Percentiles rank a stretch among this genome's conserved stretches.
These are phyloP conservation scores for Daldinia childiae DNA, from an alignment of 495 filamentous ascomycete genomes.

Conservation along the genomic window DNA sequence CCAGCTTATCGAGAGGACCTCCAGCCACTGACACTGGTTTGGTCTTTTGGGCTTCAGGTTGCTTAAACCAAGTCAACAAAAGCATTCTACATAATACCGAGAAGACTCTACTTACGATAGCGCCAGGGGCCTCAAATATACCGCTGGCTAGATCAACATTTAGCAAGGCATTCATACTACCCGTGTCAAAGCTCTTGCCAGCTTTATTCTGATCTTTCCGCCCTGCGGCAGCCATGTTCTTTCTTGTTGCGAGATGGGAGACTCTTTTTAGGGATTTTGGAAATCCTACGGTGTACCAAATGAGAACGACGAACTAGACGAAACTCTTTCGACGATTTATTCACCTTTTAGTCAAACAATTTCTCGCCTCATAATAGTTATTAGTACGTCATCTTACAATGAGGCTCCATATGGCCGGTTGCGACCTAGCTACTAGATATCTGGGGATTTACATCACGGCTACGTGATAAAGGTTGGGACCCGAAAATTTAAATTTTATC, in stretches of 20 bases:
- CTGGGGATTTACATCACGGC: slow-evolving; percentile 10
- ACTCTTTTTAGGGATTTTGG: neutral
- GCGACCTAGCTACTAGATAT: slow-evolving; percentile 6
- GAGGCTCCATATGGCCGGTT: slow-evolving; percentile 13
- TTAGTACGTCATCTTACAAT: slow-evolving; percentile 18
- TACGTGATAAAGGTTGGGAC: neutral
- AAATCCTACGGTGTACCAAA: neutral
- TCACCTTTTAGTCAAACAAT: neutral
- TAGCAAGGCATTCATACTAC: slow-evolving; percentile 18
- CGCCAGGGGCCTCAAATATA: slow-evolving; percentile 24
- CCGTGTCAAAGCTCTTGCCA: slow-evolving; percentile 21
- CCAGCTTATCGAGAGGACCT: slow-evolving; percentile 17
- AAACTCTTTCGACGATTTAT: too few species aligned
- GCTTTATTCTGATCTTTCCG: slow-evolving; percentile 27
- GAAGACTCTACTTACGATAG: slow-evolving; percentile 9
- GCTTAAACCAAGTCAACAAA: slow-evolving; percentile 7
- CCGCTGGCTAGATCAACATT: slow-evolving; percentile 25
- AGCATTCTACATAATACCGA: neutral
- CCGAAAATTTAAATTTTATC: neutral
- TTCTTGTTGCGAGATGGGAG: neutral
- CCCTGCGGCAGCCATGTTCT: slow-evolving; percentile 3
- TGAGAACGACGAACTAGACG: neutral
- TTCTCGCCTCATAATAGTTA: neutral
- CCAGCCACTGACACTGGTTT: slow-evolving; percentile 3
- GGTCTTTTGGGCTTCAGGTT: slow-evolving; percentile 13